Percentiles rank a stretch among this genome's conserved stretches.
These are phyloP conservation scores for Aspergillus avenaceus DNA, from an alignment of 495 filamentous ascomycete species.

Conservation along the genomic window DNA sequence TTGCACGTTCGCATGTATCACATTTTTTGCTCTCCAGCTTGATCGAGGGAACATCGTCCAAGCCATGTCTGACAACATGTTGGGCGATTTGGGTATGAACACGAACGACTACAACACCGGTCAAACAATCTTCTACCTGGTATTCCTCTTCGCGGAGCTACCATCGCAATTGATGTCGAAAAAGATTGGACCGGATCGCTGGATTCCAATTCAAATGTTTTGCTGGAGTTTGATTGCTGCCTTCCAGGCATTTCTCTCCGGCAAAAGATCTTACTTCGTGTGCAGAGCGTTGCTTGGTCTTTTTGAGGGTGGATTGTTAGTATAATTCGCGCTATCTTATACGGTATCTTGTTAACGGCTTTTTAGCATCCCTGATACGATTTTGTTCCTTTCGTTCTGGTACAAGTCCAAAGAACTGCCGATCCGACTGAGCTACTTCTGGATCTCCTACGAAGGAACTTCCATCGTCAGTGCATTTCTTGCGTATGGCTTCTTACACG, in stretches of 20 bases:
- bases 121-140: conserved; percentile 66
- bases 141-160: conserved; percentile 65
- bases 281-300: conserved; percentile 65
- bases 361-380: conserved; percentile 40
- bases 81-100: conserved; percentile 54
- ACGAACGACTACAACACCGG: conserved; percentile 79
- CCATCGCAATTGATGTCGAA: conserved; percentile 73
- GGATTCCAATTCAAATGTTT: conserved; percentile 82
- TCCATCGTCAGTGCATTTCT: conserved; percentile 65
- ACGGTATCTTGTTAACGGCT: background rate
- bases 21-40: conserved; percentile 80
- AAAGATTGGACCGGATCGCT: conserved; percentile 72
- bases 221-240: conserved; percentile 70
- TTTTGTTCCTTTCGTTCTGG: conserved; percentile 74
- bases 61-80: conserved; percentile 67
- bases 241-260: conserved; percentile 61
- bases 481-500: conserved; percentile 67
- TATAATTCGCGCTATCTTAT: background rate
- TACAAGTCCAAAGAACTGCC: conserved; percentile 68
- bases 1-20: conserved; percentile 64
- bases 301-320: conserved; percentile 69
- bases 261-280: conserved; percentile 57
- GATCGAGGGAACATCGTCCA: conserved; percentile 74
- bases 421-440: conserved; percentile 62
- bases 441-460: conserved; percentile 64